These are phyloP conservation scores for Phaffia tasmanica DNA, from an alignment of 768 basidiomycete genomes.

Conservation along the genomic window DNA sequence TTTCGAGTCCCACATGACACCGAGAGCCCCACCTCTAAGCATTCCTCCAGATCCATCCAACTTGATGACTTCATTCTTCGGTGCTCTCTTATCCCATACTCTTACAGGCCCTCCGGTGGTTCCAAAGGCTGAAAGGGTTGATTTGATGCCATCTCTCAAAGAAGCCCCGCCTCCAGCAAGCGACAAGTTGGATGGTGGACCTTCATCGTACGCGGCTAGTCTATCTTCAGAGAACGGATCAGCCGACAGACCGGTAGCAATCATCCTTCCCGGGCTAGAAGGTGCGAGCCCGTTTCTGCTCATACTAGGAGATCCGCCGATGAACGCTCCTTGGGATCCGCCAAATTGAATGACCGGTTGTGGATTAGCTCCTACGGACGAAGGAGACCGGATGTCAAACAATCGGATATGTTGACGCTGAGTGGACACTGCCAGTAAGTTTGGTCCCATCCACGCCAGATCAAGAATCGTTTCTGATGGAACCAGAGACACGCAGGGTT, in stretches of 20 bases:
- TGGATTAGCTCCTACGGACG: not conserved
- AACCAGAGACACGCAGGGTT: constrained; percentile 5
- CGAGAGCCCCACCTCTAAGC: constrained; percentile 7
- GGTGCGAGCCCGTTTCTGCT: not conserved
- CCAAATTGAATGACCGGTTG: constrained; percentile 21
- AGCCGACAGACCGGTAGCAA: constrained; percentile 5
- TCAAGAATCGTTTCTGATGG: constrained; percentile 20
- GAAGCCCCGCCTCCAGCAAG: not conserved
- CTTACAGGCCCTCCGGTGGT: constrained; percentile 10
- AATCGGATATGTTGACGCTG: constrained; percentile 16
- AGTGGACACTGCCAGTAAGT: constrained; percentile 18
- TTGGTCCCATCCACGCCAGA: constrained; percentile 16
- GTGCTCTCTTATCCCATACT: constrained; percentile 17
- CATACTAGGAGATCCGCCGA: not conserved
- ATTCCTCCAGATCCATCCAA: constrained; percentile 11
- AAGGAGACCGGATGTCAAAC: constrained; percentile 18
- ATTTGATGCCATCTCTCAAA: constrained; percentile 9
- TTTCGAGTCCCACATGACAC: constrained; percentile 17
- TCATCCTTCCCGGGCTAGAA: not conserved
- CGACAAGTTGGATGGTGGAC: constrained; percentile 3
- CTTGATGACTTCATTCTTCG: constrained; percentile 1
- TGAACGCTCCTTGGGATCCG: not conserved
- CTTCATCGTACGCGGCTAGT: constrained; percentile 20
- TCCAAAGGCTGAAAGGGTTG: not conserved
- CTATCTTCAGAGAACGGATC: constrained; percentile 14